These are phyloP conservation scores for Candida morakotiae DNA, from an alignment of 805 yeast species.

Conservation along the genomic window DNA sequence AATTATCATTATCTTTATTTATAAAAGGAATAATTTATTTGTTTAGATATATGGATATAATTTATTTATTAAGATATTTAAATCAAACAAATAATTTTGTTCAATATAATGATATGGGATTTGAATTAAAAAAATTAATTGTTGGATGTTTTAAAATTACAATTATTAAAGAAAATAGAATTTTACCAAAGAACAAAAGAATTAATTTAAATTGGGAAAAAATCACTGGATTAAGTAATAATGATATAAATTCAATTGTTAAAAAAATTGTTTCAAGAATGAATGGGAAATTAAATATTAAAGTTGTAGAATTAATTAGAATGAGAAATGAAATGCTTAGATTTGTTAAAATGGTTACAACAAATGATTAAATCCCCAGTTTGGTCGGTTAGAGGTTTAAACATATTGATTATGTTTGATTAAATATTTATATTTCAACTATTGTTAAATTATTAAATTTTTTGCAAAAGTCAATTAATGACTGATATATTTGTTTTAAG, in stretches of 20 bases:
- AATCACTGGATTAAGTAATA: conserved; percentile 33
- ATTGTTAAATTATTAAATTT: neutral
- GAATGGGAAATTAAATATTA: conserved; percentile 39
- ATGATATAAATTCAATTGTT: conserved; percentile 32
- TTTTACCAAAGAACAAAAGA: conserved; percentile 6
- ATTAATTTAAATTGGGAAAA: conserved; percentile 26
- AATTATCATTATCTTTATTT: conserved; percentile 30
- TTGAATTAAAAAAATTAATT: conserved; percentile 36
- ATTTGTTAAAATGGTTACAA: conserved; percentile 37
- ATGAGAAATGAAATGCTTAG: conserved; percentile 37
- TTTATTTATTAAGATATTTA: conserved; percentile 40
- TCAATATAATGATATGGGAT: conserved; percentile 41
- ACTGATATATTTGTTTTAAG: too few relatives aligned
- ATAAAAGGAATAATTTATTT: conserved; percentile 39
- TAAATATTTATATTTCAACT: neutral
- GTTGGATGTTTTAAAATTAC: conserved; percentile 40
- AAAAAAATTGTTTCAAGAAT: conserved; percentile 32
- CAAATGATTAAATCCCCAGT: conserved; percentile 4
- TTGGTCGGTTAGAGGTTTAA: neutral
- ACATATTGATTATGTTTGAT: conserved; percentile 3
- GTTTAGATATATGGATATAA: conserved; percentile 44
- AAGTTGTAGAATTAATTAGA: conserved; percentile 31
- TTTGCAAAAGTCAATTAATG: too few relatives aligned
- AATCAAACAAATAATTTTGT: conserved; percentile 44
- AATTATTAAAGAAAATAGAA: conserved; percentile 26